A percentile compares a stretch with the other conserved stretches of the same genome.
These are phyloP conservation scores for Globisporangium splendens DNA, from an alignment of 352 stramenopile genomes.

Conservation along the genomic window DNA sequence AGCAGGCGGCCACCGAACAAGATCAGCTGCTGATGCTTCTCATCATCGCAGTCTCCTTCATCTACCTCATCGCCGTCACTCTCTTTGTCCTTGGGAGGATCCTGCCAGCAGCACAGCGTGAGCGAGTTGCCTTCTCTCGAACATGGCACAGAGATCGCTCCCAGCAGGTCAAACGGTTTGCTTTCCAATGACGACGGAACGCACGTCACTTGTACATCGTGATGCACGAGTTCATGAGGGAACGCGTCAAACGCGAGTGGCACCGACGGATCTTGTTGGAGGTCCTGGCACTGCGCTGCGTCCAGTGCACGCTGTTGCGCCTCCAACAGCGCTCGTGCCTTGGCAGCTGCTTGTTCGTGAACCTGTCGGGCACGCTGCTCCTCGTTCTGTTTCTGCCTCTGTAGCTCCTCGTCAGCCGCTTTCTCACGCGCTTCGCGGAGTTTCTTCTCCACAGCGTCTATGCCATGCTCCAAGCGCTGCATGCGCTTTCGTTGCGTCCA, in stretches of 20 bases:
- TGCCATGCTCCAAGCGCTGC: neutral
- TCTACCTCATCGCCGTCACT: neutral
- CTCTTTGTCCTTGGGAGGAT: neutral
- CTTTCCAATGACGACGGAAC: constrained; percentile 6
- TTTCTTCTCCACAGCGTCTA: neutral
- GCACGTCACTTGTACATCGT: constrained; percentile 27
- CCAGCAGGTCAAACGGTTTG: constrained; percentile 30
- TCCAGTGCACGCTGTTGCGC: constrained; percentile 1
- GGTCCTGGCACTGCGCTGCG: constrained; percentile 3
- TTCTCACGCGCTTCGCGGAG: neutral
- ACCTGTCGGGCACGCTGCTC: neutral
- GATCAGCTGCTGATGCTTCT: constrained; percentile 22
- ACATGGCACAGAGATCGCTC: constrained; percentile 43
- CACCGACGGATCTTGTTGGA: constrained; percentile 3
- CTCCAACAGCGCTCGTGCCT: neutral
- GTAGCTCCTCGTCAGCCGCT: neutral
- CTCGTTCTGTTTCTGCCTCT: neutral
- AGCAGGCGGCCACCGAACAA: constrained; percentile 57
- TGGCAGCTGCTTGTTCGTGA: neutral
- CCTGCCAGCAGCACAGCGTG: constrained; percentile 36
- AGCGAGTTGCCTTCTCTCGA: constrained; percentile 58
- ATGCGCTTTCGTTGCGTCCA: constrained; percentile 37
- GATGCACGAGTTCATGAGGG: constrained; percentile 25
- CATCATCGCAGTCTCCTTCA: neutral
- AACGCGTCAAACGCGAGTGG: constrained; percentile 27